Evolutionary conservation across 2,329 filamentous ascomycete species (phyloP), one percentile per base, ranked within the genome.

Genomic region (Aspergillus phoenicis): DNA sequence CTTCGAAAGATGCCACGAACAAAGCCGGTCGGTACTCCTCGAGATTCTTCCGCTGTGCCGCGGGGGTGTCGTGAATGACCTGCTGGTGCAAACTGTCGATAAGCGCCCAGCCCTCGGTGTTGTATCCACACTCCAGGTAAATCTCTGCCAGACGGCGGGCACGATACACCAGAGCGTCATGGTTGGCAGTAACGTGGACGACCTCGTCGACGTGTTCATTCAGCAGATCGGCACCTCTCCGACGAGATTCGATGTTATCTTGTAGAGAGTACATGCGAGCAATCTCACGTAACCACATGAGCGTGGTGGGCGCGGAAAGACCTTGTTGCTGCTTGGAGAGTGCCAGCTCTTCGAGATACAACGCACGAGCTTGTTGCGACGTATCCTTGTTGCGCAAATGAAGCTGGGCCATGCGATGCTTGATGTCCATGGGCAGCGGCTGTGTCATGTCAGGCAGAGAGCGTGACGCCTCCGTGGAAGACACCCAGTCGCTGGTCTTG

Each of bases 61-160:
- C 68, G 41, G 76, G 66, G 41, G 81, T 77, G 38, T 78, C 76
- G 22, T 80, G 79, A 30, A 84, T 77, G n/a, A 84, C 77, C 60
- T 83, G 81, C 54, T 79, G 77, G 61, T 81, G 82, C 13, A 84
- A 68, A 61, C 83, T 79, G 36, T 80, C 73, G 5, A 82, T 74
- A 4, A 84, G 64, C 43, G 77, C 69, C 61, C 76, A 71, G 58
- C 78, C 78, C 48, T 78, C 73, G 28, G 76, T 64, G 15, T 73
- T 74, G 58, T 81, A 78, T 6, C 79, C 76, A 28, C 76, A 75
- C 22, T 78, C 76, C 10, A 79, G 73, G 66, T 81, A 84, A 30
- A 79, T 80, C 38, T 77, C 72, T 1, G 80, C 79, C 24, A 84
- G 74, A n/a, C 76, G 78, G 36, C 75, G 77, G 2, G 79, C 81